Conservation (phyloP, 2,329 filamentous ascomycete genomes). For the Monilinia polystroma region DNA sequence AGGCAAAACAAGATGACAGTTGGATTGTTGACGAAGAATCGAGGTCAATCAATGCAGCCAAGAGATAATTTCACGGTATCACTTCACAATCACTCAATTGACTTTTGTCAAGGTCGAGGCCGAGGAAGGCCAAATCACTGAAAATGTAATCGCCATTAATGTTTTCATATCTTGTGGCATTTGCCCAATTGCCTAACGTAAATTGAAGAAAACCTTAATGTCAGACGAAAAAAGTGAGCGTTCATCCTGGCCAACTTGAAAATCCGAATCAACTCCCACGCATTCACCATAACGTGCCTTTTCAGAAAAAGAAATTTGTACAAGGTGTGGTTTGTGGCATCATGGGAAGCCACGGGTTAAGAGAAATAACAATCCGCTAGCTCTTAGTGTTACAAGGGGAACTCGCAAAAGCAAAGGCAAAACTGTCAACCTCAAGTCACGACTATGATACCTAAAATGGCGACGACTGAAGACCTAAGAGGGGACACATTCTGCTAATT, state of each 20-base stretch:
- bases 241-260: slow-evolving; percentile 31
- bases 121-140: neutral
- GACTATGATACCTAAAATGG: slow-evolving; percentile 17
- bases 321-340: slow-evolving; percentile 31
- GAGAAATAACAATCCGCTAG: slow-evolving; percentile 30
- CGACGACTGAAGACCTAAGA: slow-evolving; percentile 12
- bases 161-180: slow-evolving; percentile 19
- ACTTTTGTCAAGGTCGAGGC: neutral
- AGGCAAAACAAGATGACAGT: neutral
- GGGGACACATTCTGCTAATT: slow-evolving; percentile 13
- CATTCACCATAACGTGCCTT: slow-evolving; percentile 25
- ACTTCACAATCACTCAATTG: neutral
- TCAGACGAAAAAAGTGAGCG: slow-evolving; percentile 33
- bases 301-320: slow-evolving; percentile 38
- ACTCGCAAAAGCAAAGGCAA: slow-evolving; percentile 32
- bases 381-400: slow-evolving; percentile 40
- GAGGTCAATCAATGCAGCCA: neutral
- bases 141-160: neutral
- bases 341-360: slow-evolving; percentile 28
- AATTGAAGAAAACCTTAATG: slow-evolving; percentile 29
- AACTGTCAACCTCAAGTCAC: slow-evolving; percentile 18
- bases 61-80: neutral
- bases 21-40: neutral
- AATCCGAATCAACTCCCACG: slow-evolving; percentile 23
- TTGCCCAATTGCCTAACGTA: slow-evolving; percentile 33